These are phyloP conservation scores for Cutaneotrichosporon sp. DNA, from an alignment of 1,284 basidiomycete genomes.

Conservation along the genomic window DNA sequence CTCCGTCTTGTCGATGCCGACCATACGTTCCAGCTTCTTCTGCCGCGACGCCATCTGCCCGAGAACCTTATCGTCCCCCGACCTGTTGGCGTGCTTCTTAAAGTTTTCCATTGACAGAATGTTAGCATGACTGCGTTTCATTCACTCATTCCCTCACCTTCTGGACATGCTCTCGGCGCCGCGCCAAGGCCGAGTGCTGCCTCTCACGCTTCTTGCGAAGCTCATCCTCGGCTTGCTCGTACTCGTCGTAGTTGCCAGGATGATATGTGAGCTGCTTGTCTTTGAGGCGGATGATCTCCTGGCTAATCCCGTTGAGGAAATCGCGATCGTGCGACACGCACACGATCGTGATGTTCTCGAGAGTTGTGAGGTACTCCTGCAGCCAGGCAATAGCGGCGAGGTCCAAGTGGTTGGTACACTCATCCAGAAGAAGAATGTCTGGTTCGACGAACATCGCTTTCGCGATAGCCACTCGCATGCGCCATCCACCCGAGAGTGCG, in stretches of 20 bases:
- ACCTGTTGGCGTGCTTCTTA: conserved; percentile 14
- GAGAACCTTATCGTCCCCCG: conserved; percentile 18
- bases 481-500: conserved; percentile 65
- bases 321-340: conserved; percentile 65
- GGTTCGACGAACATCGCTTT: conserved; percentile 50
- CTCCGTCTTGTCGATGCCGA: conserved; percentile 54
- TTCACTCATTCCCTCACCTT: conserved; percentile 1
- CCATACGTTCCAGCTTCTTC: conserved; percentile 61
- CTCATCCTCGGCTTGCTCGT: conserved; percentile 19
- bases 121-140: neutral
- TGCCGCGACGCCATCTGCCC: conserved; percentile 55
- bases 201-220: conserved; percentile 52
- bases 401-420: conserved; percentile 53
- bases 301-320: conserved; percentile 61
- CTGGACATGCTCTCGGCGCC: conserved; percentile 54
- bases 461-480: conserved; percentile 56
- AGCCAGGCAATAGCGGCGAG: conserved; percentile 50
- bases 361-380: conserved; percentile 55
- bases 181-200: conserved; percentile 57
- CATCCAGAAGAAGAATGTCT: conserved; percentile 49
- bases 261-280: conserved; percentile 56
- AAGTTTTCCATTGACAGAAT: conserved; percentile 9
- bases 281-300: conserved; percentile 64
- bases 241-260: conserved; percentile 22
- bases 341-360: conserved; percentile 54